Conservation (phyloP, 257 asterid genomes). For the Hygrophila difformis region DNA sequence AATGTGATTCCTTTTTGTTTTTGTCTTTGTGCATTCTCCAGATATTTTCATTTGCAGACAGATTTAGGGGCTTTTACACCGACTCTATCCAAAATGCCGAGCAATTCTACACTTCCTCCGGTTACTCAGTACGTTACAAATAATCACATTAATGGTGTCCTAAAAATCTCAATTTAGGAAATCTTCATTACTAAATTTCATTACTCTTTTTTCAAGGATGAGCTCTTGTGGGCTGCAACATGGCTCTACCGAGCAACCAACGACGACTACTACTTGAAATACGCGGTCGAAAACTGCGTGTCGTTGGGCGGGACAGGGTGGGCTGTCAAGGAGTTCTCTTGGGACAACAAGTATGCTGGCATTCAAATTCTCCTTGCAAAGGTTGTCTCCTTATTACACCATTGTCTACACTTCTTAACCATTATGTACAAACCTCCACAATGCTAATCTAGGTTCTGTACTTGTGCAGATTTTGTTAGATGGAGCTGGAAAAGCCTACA, state of each 20-base stretch:
- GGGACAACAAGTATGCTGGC: slow-evolving; percentile 97
- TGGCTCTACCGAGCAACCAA: slow-evolving; percentile 78
- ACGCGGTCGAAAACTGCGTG: slow-evolving; percentile 54
- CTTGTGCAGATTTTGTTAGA: slow-evolving; percentile 48
- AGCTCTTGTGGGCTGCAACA: slow-evolving; percentile 83
- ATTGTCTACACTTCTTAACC: too few relatives aligned
- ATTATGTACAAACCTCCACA: too few relatives aligned
- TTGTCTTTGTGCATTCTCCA: slow-evolving; percentile 14
- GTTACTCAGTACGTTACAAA: slow-evolving; percentile 40
- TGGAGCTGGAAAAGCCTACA: slow-evolving; percentile 56
- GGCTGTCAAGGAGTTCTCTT: slow-evolving; percentile 80
- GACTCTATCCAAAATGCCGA: slow-evolving; percentile 48
- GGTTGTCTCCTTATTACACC: too few relatives aligned
- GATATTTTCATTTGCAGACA: slow-evolving; percentile 71
- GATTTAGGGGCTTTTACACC: slow-evolving; percentile 52
- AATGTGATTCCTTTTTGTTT: background rate
- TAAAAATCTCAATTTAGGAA: too few relatives aligned
- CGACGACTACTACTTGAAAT: slow-evolving; percentile 62
- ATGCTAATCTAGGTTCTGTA: too few relatives aligned
- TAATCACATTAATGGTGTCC: too few relatives aligned
- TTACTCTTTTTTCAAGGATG: slow-evolving; percentile 43
- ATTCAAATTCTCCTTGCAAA: slow-evolving; percentile 72
- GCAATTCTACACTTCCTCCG: slow-evolving; percentile 58
- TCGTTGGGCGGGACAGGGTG: slow-evolving; percentile 82
- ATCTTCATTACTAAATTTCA: too few relatives aligned